These are phyloP conservation scores for Tillandsia leiboldiana DNA, from an alignment of 176 grass and related monocot species.

Conservation along the genomic window DNA sequence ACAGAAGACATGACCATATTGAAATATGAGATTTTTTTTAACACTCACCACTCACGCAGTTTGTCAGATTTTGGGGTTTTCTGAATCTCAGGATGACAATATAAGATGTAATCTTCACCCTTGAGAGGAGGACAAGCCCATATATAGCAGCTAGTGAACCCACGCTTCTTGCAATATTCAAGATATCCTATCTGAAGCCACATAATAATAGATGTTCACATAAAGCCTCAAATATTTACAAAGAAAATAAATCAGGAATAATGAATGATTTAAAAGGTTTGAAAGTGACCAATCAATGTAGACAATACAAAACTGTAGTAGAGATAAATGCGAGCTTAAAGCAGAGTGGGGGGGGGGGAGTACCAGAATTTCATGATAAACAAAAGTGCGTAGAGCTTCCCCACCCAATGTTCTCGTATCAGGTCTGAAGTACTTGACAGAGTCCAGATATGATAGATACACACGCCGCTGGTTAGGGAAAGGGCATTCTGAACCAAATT, in stretches of 20 bases:
- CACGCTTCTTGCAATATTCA: conserved; percentile 98
- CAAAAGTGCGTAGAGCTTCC: conserved; percentile 84
- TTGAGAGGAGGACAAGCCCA: conserved; percentile 98
- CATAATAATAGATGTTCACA: conserved; percentile 21
- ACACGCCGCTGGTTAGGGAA: conserved; percentile 84
- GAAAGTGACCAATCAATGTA: conserved; percentile 12
- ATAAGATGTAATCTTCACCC: conserved; percentile 99
- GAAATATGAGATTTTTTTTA: background rate
- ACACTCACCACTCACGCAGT: conserved; percentile 73
- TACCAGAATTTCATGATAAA: conserved; percentile 99
- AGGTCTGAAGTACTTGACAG: conserved; percentile 98
- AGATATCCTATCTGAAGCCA: conserved; percentile 95
- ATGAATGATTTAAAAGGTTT: conserved; percentile 2
- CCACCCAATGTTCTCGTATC: conserved; percentile 70
- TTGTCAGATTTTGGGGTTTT: conserved; percentile 99
- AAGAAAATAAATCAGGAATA: conserved; percentile 9
- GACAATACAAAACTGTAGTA: conserved; percentile 12
- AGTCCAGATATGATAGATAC: conserved; percentile 98
- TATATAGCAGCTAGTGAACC: conserved; percentile 99
- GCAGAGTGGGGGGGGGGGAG: background rate
- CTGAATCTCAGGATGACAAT: conserved; percentile 99
- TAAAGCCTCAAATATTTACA: conserved; percentile 3
- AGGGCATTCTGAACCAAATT: conserved; percentile 89
- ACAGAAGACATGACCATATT: background rate
- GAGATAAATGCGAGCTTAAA: conserved; percentile 5